These are phyloP conservation scores for Coprinopsis cinerea DNA, from an alignment of 768 basidiomycete species.

Conservation along the genomic window DNA sequence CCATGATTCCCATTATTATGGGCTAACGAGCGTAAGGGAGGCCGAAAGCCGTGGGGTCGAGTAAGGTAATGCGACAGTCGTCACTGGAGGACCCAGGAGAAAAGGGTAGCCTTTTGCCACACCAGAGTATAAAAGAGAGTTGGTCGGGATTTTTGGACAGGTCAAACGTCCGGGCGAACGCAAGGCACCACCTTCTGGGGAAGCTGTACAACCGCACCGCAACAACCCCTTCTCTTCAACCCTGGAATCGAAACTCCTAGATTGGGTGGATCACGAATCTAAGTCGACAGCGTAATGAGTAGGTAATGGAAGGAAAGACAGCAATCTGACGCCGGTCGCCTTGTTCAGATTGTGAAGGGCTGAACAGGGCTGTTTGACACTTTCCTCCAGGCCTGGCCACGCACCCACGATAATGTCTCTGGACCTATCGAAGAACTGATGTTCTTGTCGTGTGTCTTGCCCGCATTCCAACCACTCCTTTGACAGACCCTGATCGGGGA, in stretches of 20 bases:
- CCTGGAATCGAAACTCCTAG: constrained; percentile 1
- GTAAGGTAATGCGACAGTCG: constrained; percentile 27
- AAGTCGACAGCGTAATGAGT: background rate
- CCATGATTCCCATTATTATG: constrained; percentile 39
- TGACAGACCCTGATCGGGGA: background rate
- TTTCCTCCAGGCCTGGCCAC: background rate
- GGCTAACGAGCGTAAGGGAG: constrained; percentile 26
- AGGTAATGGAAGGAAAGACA: background rate
- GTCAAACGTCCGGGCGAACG: background rate
- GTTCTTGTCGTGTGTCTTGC: background rate
- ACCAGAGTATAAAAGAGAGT: constrained; percentile 35
- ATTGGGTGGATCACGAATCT: constrained; percentile 5
- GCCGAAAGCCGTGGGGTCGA: constrained; percentile 22
- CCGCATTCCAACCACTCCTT: constrained; percentile 1
- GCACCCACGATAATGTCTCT: background rate
- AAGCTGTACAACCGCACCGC: background rate
- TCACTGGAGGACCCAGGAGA: constrained; percentile 21
- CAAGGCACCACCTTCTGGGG: constrained; percentile 1
- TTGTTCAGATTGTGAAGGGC: background rate
- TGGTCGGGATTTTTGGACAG: constrained; percentile 6
- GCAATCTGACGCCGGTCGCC: background rate
- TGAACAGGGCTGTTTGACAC: background rate
- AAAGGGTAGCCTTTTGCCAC: constrained; percentile 16
- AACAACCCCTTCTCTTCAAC: too few relatives aligned
- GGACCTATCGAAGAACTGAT: background rate